Evolutionary conservation across 2,329 filamentous ascomycete genomes (phyloP).

Genomic region (Boeremia exigua): DNA sequence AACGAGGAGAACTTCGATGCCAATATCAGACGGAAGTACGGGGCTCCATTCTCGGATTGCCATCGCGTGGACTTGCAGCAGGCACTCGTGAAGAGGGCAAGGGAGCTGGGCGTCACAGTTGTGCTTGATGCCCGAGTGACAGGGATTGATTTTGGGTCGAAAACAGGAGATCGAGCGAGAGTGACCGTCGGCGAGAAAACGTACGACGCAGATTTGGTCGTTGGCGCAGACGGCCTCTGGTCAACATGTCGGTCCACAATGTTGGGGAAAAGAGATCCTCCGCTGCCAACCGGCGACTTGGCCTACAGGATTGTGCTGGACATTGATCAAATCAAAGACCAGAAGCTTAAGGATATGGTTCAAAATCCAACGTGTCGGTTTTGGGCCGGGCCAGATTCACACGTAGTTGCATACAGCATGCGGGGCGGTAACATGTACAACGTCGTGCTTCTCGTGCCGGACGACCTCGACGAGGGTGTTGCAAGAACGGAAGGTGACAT

Average conservation of each 20-base stretch:
- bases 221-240: slow-evolving; percentile 71
- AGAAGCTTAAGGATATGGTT: slow-evolving; percentile 60
- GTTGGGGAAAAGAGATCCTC: slow-evolving; percentile 25
- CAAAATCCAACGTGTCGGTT: slow-evolving; percentile 61
- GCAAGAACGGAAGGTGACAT: slow-evolving; percentile 60
- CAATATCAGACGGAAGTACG: slow-evolving; percentile 62
- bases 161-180: slow-evolving; percentile 36
- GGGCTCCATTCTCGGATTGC: slow-evolving; percentile 64
- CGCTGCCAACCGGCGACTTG: slow-evolving; percentile 65
- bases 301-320: slow-evolving; percentile 68
- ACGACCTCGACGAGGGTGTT: slow-evolving; percentile 64
- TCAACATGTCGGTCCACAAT: slow-evolving; percentile 58
- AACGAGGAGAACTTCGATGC: slow-evolving; percentile 59
- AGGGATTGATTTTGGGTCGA: slow-evolving; percentile 55
- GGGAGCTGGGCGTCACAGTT: slow-evolving; percentile 60
- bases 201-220: slow-evolving; percentile 61
- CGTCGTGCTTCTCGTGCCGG: slow-evolving; percentile 69
- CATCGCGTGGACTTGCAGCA: slow-evolving; percentile 68
- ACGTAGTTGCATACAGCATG: slow-evolving; percentile 69
- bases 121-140: slow-evolving; percentile 57
- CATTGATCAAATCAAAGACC: slow-evolving; percentile 59
- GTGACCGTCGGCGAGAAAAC: slow-evolving; percentile 51
- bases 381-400: slow-evolving; percentile 68
- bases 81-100: slow-evolving; percentile 59
- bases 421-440: slow-evolving; percentile 67